Conservation (phyloP, 2,329 filamentous ascomycete species). For the Magnaporthiopsis rhizophila region DNA sequence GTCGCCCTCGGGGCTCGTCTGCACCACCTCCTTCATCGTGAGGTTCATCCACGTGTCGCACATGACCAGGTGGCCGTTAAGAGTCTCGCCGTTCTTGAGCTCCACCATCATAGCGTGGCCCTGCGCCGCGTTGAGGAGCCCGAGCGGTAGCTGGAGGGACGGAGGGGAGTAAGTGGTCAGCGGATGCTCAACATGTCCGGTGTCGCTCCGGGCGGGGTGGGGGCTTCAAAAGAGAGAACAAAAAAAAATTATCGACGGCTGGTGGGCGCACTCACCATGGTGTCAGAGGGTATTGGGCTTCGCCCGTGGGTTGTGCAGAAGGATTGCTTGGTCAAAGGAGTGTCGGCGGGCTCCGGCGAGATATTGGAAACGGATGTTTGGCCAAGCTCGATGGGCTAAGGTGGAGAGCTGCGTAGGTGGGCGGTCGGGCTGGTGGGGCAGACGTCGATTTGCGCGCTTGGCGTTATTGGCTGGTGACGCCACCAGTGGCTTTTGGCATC, state of each 20-base stretch:
- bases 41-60: constrained; percentile 99
- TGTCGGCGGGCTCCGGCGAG: not conserved
- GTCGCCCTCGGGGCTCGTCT: constrained; percentile 91
- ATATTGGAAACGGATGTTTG: not conserved
- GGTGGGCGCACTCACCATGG: constrained; percentile 10
- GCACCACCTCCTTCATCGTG: constrained; percentile 92
- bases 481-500: not conserved
- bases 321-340: not conserved
- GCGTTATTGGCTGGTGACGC: not conserved
- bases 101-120: constrained; percentile 97
- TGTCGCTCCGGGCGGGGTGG: not conserved
- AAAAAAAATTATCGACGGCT: not conserved
- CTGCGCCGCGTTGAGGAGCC: constrained; percentile 89
- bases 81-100: constrained; percentile 93
- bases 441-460: not conserved
- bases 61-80: constrained; percentile 91
- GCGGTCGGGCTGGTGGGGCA: not conserved
- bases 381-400: not conserved
- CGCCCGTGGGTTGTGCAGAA: not conserved
- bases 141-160: constrained; percentile 53
- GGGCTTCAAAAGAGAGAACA: not conserved
- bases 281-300: not conserved
- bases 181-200: not conserved
- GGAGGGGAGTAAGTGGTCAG: constrained; percentile 17
- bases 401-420: not conserved